Conservation (phyloP, 2,329 filamentous ascomycete species). For the Botrytis cinerea region DNA sequence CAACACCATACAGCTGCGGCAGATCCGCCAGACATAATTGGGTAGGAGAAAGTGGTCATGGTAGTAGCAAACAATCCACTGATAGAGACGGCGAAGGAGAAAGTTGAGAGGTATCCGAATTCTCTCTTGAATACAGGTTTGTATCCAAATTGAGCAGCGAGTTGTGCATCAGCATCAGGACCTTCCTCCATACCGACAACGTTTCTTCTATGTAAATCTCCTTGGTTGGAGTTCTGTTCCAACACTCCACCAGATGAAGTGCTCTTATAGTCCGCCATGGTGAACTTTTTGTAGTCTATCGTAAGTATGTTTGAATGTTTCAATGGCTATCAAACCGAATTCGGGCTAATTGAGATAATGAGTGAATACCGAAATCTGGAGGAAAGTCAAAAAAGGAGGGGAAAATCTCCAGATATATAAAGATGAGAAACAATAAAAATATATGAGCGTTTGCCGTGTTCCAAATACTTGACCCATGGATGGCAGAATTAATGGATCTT, state of each 20-base stretch:
- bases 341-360: constrained; percentile 7
- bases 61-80: constrained; percentile 57
- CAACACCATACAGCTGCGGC: constrained; percentile 60
- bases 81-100: constrained; percentile 61
- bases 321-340: not conserved
- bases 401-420: constrained; percentile 8
- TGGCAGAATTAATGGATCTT: constrained; percentile 9
- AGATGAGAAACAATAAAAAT: constrained; percentile 1
- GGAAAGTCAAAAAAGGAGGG: not conserved
- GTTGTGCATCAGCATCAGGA: constrained; percentile 39
- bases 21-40: constrained; percentile 54
- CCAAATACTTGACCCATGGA: constrained; percentile 7
- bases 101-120: constrained; percentile 58
- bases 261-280: constrained; percentile 11
- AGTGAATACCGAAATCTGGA: constrained; percentile 7
- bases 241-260: constrained; percentile 18
- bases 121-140: constrained; percentile 58
- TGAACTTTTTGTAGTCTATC: constrained; percentile 13
- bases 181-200: constrained; percentile 30
- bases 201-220: constrained; percentile 14
- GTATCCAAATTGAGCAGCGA: constrained; percentile 41
- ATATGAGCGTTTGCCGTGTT: constrained; percentile 9
- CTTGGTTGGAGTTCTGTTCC: not conserved
- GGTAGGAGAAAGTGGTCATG: constrained; percentile 57
- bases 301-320: not conserved